These are phyloP conservation scores for Pestalotiopsis sp. DNA, from an alignment of 2,329 filamentous ascomycete species.

Conservation along the genomic window DNA sequence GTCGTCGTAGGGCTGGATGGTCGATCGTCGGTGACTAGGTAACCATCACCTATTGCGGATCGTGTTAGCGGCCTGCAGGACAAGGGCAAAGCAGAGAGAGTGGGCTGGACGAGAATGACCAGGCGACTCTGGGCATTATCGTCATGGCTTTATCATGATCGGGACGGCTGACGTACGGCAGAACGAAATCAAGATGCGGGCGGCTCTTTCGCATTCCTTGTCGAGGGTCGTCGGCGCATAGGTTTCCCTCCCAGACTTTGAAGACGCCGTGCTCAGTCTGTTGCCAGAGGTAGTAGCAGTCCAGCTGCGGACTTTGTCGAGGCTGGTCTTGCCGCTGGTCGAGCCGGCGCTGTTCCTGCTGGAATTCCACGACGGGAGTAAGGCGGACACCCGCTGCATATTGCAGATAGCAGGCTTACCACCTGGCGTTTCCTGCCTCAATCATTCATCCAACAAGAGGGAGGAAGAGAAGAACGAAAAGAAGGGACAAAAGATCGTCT, in stretches of 20 bases:
- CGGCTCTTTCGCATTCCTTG: conserved; percentile 89
- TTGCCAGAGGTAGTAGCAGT: conserved; percentile 65
- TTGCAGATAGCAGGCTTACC: conserved; percentile 23
- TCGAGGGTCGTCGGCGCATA: conserved; percentile 88
- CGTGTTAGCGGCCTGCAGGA: conserved; percentile 3
- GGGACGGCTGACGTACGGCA: conserved; percentile 63
- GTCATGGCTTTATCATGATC: background rate
- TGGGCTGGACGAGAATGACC: background rate
- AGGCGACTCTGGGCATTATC: background rate
- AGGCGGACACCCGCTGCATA: conserved; percentile 50
- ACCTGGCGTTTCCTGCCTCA: background rate
- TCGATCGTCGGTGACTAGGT: conserved; percentile 49
- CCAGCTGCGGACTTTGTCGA: conserved; percentile 46
- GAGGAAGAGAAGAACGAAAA: background rate
- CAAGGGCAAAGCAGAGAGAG: background rate
- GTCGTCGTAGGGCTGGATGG: conserved; percentile 30
- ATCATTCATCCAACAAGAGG: conserved; percentile 2
- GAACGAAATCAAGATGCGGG: conserved; percentile 86
- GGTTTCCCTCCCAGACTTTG: conserved; percentile 67
- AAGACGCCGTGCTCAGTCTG: conserved; percentile 59
- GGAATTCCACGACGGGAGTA: conserved; percentile 42
- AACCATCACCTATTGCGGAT: conserved; percentile 52
- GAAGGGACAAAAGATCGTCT: background rate
- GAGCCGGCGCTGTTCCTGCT: conserved; percentile 32
- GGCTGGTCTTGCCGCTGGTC: conserved; percentile 28